phyloP scores from a whole-genome alignment of 2,329 filamentous ascomycete genomes.

The Fusarium illudens region DNA sequence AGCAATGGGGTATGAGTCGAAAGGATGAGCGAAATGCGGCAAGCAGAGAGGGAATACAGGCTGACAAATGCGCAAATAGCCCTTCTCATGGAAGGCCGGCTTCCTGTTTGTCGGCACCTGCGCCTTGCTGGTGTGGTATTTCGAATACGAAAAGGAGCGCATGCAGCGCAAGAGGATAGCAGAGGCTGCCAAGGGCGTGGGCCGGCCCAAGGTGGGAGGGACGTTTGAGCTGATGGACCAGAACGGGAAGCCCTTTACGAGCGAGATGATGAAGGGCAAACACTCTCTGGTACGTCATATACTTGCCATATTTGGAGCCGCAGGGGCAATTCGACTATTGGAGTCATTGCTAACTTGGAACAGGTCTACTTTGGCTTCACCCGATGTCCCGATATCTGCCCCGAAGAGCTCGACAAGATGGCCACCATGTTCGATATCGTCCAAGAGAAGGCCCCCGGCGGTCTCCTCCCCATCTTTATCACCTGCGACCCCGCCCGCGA shows the following conservation, averaged over 20 bases:
- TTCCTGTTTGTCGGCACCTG: constrained; percentile 84
- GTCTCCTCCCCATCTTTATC: constrained; percentile 85
- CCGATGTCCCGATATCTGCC: constrained; percentile 98
- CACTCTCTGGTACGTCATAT: constrained; percentile 78
- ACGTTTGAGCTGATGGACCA: constrained; percentile 85
- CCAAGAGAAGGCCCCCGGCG: constrained; percentile 58
- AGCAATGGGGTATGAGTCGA: constrained; percentile 59
- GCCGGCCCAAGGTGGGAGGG: constrained; percentile 91
- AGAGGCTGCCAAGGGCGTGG: constrained; percentile 91
- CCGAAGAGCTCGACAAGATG: constrained; percentile 99
- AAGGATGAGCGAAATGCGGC: neutral
- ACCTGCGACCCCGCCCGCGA: constrained; percentile 95
- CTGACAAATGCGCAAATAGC: constrained; percentile 60
- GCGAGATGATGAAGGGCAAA: constrained; percentile 84
- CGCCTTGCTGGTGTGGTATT: constrained; percentile 83
- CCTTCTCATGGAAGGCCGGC: constrained; percentile 93
- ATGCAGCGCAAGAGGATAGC: constrained; percentile 89
- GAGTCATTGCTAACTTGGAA: constrained; percentile 11
- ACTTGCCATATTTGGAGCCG: too few relatives aligned
- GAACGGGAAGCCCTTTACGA: constrained; percentile 78
- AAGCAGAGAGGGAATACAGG: neutral
- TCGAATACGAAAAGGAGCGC: constrained; percentile 90
- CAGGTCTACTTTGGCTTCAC: constrained; percentile 98
- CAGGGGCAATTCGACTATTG: neutral
- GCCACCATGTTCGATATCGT: constrained; percentile 87